These are phyloP conservation scores for Lactuca sativa DNA, from an alignment of 129 eudicot species.

Conservation along the genomic window DNA sequence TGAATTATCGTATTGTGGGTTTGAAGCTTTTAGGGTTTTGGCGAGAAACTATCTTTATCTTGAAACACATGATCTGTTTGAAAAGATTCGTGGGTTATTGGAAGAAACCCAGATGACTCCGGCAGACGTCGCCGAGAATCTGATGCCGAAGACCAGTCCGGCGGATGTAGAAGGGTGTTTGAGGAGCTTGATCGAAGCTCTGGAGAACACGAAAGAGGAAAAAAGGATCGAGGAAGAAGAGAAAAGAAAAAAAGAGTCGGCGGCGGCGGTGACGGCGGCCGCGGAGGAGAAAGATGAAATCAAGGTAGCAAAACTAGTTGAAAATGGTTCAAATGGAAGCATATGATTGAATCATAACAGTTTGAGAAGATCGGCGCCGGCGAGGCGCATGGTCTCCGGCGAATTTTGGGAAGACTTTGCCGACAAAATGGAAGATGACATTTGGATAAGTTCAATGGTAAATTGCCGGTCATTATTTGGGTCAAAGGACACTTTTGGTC, in stretches of 20 bases:
- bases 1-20: slow-evolving; percentile 34
- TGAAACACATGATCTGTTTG: slow-evolving; percentile 31
- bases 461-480: background rate
- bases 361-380: slow-evolving; percentile 14
- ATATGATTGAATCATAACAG: background rate
- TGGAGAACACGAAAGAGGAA: slow-evolving; percentile 27
- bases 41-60: slow-evolving; percentile 32
- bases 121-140: slow-evolving; percentile 41
- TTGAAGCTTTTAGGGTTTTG: slow-evolving; percentile 36
- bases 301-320: slow-evolving; percentile 2
- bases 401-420: background rate
- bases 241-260: slow-evolving; percentile 2
- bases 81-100: slow-evolving; percentile 15
- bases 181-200: slow-evolving; percentile 30
- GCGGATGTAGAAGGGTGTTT: slow-evolving; percentile 25
- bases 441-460: slow-evolving; percentile 16
- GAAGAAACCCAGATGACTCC: slow-evolving; percentile 32
- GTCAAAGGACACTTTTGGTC: background rate
- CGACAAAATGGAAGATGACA: slow-evolving; percentile 6
- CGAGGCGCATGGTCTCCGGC: slow-evolving; percentile 17
- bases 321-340: slow-evolving; percentile 30
- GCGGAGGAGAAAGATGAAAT: background rate
- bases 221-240: slow-evolving; percentile 28
- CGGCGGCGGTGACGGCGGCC: slow-evolving; percentile 1
- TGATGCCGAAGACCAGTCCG: slow-evolving; percentile 35